Evolutionary conservation across 176 grass and related monocot genomes (phyloP).

Genomic region (Leersia perrieri): DNA sequence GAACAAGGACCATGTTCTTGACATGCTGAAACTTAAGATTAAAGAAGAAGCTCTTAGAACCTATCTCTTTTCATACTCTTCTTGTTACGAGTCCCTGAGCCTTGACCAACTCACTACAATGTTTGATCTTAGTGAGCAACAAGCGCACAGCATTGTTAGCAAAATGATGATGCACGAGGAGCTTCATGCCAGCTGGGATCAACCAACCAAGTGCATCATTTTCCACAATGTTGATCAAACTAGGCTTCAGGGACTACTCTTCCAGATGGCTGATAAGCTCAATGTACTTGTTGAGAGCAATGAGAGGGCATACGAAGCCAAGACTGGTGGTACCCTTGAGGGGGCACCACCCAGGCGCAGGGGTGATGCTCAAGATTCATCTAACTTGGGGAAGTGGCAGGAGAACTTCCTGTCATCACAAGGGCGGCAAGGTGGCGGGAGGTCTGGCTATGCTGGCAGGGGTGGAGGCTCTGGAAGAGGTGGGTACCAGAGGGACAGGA

Average conservation of each 20-base stretch:
- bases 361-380: conserved; percentile 63
- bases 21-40: conserved; percentile 84
- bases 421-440: conserved; percentile 60
- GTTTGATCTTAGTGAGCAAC: conserved; percentile 77
- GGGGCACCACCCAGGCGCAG: conserved; percentile 69
- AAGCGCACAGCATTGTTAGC: conserved; percentile 75
- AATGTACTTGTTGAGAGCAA: conserved; percentile 81
- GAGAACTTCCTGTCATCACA: conserved; percentile 65
- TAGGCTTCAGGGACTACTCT: conserved; percentile 82
- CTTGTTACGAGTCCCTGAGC: conserved; percentile 71
- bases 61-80: conserved; percentile 79
- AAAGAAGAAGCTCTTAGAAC: conserved; percentile 92
- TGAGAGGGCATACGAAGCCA: conserved; percentile 88
- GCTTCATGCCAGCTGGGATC: conserved; percentile 89
- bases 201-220: conserved; percentile 77
- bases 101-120: conserved; percentile 75
- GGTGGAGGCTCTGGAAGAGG: conserved; percentile 51
- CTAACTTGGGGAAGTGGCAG: conserved; percentile 64
- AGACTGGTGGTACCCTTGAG: conserved; percentile 86
- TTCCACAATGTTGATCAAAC: conserved; percentile 94
- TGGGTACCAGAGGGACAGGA: conserved; percentile 58
- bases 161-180: conserved; percentile 98
- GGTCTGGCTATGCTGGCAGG: conserved; percentile 56
- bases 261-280: conserved; percentile 94
- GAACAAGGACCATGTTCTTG: conserved; percentile 72